These are phyloP conservation scores for Kwoniella shivajii DNA, from an alignment of 1,284 basidiomycete genomes.

Conservation along the genomic window DNA sequence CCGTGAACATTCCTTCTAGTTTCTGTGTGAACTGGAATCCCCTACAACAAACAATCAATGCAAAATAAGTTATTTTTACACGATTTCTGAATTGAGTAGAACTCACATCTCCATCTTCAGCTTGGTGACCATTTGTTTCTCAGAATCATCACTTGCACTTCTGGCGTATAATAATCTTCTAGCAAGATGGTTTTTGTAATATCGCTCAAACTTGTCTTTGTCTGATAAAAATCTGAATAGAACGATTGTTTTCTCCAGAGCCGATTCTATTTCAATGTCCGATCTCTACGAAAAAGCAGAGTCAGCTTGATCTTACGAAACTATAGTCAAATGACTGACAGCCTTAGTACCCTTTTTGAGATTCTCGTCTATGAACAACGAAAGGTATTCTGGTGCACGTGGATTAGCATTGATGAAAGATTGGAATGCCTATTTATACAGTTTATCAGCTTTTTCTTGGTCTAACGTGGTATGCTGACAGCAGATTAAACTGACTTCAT, in stretches of 20 bases:
- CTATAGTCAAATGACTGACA: slow-evolving; percentile 58
- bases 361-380: slow-evolving; percentile 96
- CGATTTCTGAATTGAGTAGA: background rate
- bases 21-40: slow-evolving; percentile 98
- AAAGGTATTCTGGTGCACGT: slow-evolving; percentile 91
- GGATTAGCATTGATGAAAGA: slow-evolving; percentile 88
- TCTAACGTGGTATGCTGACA: background rate
- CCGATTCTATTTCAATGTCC: slow-evolving; percentile 83
- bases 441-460: slow-evolving; percentile 3
- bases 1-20: slow-evolving; percentile 98
- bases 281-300: slow-evolving; percentile 68
- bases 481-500: slow-evolving; percentile 65
- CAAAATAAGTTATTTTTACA: background rate
- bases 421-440: slow-evolving; percentile 73
- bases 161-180: slow-evolving; percentile 84
- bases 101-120: slow-evolving; percentile 77
- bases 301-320: background rate
- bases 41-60: slow-evolving; percentile 42
- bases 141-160: slow-evolving; percentile 94
- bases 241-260: slow-evolving; percentile 92
- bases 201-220: slow-evolving; percentile 97
- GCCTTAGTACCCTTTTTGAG: slow-evolving; percentile 94
- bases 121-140: slow-evolving; percentile 96
- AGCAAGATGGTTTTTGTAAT: slow-evolving; percentile 95
- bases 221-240: slow-evolving; percentile 93